Evolutionary conservation across 768 basidiomycete genomes (phyloP).

Genomic region (Lentinula detonsa): DNA sequence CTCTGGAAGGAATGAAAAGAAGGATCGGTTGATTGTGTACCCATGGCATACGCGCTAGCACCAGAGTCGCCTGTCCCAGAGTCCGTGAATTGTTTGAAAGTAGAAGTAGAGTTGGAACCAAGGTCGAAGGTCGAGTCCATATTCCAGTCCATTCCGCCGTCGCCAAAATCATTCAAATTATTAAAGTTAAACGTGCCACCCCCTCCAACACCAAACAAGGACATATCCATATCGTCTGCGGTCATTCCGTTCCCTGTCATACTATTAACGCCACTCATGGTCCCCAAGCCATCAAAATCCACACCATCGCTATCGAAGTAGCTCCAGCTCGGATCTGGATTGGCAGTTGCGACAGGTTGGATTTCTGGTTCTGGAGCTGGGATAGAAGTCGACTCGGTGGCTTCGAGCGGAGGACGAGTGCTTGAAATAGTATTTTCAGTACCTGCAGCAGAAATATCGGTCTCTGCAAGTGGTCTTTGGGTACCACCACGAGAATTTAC

Average conservation of each 20-base stretch:
- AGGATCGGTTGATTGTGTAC: not conserved
- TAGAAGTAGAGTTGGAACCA: not conserved
- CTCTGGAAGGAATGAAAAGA: not conserved
- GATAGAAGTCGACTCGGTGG: not conserved
- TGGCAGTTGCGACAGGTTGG: conserved; percentile 12
- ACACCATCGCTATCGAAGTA: conserved; percentile 20
- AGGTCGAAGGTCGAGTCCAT: not conserved
- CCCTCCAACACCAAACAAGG: not conserved
- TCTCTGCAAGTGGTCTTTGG: not conserved
- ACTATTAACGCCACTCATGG: conserved; percentile 14
- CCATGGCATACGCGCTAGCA: not conserved
- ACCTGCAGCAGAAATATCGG: not conserved
- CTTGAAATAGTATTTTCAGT: not conserved
- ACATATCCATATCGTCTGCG: conserved; percentile 7
- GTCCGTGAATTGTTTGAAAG: not conserved
- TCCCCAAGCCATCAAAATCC: conserved; percentile 32
- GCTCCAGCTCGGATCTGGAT: conserved; percentile 10
- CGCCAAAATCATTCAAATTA: conserved; percentile 21
- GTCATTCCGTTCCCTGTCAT: conserved; percentile 14
- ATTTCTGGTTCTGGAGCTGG: not conserved
- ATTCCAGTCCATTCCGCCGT: conserved; percentile 10
- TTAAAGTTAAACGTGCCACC: conserved; percentile 20
- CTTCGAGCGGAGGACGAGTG: not conserved
- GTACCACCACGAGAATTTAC: not conserved
- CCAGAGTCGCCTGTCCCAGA: not conserved